Percentiles rank a stretch among this genome's conserved stretches.
These are phyloP conservation scores for Ceratobasidium theobromae DNA, from an alignment of 1,284 basidiomycete genomes.

Conservation along the genomic window DNA sequence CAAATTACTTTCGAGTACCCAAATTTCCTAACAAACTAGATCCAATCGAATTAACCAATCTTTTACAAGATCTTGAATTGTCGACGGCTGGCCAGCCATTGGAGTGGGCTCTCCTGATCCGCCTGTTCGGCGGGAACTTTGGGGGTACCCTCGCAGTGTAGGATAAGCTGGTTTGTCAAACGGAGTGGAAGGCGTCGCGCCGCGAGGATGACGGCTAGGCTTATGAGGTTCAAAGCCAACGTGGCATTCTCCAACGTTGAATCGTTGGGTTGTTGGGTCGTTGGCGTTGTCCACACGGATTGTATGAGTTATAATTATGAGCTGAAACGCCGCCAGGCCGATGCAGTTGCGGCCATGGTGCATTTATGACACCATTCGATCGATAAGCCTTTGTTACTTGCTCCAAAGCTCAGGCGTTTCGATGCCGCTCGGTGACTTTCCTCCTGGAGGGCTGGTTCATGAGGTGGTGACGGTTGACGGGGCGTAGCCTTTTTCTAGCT, in stretches of 20 bases:
- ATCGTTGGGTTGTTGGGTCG: conserved; percentile 13
- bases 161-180: background rate
- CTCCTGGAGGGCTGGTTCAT: too few relatives aligned
- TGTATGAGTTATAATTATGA: conserved; percentile 15
- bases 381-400: background rate
- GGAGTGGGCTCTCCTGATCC: too few relatives aligned
- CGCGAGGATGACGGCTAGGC: background rate
- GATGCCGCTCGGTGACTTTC: background rate
- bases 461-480: background rate
- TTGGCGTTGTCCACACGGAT: background rate
- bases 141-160: background rate
- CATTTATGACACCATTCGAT: background rate
- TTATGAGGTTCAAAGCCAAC: background rate
- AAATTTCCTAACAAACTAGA: conserved; percentile 19
- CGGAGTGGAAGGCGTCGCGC: background rate
- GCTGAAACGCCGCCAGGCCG: conserved; percentile 8
- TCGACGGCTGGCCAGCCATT: too few relatives aligned
- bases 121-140: background rate
- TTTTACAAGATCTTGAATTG: conserved; percentile 9
- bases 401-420: background rate
- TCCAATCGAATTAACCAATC: conserved; percentile 11
- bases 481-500: background rate
- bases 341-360: background rate
- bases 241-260: background rate
- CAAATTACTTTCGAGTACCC: conserved; percentile 18